Evolutionary conservation across 345 rosid genomes (phyloP), one percentile per base, ranked within the genome.

Genomic region (Murraya paniculata): DNA sequence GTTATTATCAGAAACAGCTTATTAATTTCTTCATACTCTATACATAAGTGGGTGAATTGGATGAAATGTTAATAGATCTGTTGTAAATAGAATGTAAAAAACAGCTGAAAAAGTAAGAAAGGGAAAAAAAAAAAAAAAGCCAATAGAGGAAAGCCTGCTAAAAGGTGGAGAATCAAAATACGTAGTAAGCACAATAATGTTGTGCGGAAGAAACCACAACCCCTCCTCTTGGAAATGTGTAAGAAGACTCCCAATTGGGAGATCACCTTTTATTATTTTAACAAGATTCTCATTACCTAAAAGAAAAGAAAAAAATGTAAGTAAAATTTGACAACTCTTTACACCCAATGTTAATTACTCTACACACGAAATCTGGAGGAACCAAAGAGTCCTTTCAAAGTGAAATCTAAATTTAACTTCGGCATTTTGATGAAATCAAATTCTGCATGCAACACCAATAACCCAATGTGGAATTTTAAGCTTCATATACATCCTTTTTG

Each of bases 201-300:
- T 64, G 61, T 45, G 22, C n/a, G 38, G 71, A 81, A 78, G 71
- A 79, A 86, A 61, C 79, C 79, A 68, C 74, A 79, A 41, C 80
- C 83, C 82, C 78, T 80, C 76, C 80, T 77, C 77, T 41, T 77
- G 85, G 79, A 77, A 79, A 75, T 57, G 30, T 83, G 71, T 74
- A 39, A 41, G 83, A 79, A 81, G 81, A 81, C 18, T 45, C 50
- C 50, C 5, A 45, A 11, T 16, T 14, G 18, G 50, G 5, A 45
- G 18, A 45, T 45, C 50, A 45, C 45, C 22, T 68, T 24, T 5
- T 39, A 24, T 21, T 18, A 18, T 55, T 56, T 56, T 33, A 31
- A 72, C 62, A 11, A n/a, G 75, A 30, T 9, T 71, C 74, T 28
- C 10, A 30, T 56, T 6, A 53, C 16, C 16, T 53, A 8, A n/a